phyloP scores from a whole-genome alignment of 2,329 filamentous ascomycete species.

The Trichophaea hybrida region DNA sequence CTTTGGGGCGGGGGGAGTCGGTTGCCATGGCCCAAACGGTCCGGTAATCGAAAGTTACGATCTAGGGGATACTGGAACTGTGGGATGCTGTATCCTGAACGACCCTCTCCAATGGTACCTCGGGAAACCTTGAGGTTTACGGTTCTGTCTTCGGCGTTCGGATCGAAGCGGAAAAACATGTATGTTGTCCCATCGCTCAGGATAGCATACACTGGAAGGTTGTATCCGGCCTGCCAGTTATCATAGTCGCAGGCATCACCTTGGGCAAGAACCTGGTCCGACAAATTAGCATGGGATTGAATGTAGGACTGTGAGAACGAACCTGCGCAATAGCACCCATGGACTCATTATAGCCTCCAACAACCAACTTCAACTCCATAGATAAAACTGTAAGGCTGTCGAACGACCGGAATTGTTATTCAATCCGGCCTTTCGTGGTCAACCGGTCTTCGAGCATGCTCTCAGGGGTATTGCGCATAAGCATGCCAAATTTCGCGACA shows the following conservation, averaged over 20 bases:
- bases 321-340: neutral
- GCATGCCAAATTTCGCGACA: too few relatives aligned
- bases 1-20: too few relatives aligned
- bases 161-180: neutral
- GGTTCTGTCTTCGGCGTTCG: neutral
- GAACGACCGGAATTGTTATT: neutral
- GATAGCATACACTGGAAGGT: neutral
- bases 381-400: neutral
- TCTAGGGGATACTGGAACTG: too few relatives aligned
- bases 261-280: neutral
- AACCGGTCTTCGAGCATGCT: neutral
- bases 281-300: too few relatives aligned
- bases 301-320: neutral
- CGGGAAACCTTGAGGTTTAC: neutral
- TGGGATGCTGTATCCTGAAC: too few relatives aligned
- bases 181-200: neutral
- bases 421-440: neutral
- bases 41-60: too few relatives aligned
- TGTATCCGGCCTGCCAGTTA: neutral
- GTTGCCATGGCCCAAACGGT: too few relatives aligned
- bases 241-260: neutral
- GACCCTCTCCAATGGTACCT: neutral
- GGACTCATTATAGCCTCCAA: neutral
- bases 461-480: too few relatives aligned
- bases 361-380: neutral